Conservation (phyloP, 2,329 filamentous ascomycete species). For the Aspergillus costaricaensis region DNA sequence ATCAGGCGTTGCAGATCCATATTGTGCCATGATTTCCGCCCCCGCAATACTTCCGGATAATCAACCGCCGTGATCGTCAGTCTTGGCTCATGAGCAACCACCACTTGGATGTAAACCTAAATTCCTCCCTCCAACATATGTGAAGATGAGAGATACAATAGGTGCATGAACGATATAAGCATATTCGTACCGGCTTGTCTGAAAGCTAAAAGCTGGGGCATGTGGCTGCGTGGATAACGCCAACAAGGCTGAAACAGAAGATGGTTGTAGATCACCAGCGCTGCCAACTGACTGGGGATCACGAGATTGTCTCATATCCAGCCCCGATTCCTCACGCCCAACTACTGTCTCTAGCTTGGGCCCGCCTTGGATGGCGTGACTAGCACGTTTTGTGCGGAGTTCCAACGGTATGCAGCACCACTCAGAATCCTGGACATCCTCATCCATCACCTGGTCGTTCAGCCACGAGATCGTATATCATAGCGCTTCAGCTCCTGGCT, state of each 20-base stretch:
- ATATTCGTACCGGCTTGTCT: neutral
- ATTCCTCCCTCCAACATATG: neutral
- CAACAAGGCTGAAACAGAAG: neutral
- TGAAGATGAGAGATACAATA: neutral
- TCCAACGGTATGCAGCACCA: neutral
- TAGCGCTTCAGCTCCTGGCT: neutral
- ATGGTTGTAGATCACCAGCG: neutral
- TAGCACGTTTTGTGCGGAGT: neutral
- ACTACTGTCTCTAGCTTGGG: neutral
- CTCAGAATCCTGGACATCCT: neutral
- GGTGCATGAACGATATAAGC: neutral
- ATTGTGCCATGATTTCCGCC: neutral
- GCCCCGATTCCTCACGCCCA: neutral
- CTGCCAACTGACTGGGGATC: neutral
- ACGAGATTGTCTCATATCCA: neutral
- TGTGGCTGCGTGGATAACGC: neutral
- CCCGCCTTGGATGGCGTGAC: neutral
- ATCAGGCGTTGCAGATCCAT: neutral
- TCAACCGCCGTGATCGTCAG: neutral
- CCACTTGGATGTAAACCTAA: neutral
- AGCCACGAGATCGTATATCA: neutral
- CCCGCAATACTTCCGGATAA: neutral
- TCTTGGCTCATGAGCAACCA: neutral
- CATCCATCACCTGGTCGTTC: neutral
- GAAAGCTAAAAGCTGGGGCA: neutral